These are phyloP conservation scores for Tolypocladium pustulatum DNA, from an alignment of 2,329 filamentous ascomycete species.

Conservation along the genomic window DNA sequence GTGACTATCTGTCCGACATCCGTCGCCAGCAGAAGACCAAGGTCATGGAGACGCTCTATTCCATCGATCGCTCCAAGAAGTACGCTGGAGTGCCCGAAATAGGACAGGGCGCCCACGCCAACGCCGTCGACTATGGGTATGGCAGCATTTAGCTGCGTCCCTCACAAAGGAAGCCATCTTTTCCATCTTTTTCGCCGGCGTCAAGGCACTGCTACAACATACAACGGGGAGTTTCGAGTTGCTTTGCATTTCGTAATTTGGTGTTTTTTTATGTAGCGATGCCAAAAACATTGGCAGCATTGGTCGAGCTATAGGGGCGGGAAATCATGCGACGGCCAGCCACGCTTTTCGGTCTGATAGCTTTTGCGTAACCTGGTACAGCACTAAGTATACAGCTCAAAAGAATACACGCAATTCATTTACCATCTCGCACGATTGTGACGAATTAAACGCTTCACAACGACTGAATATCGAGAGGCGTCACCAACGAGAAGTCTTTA, in stretches of 20 bases:
- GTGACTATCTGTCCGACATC: constrained; percentile 64
- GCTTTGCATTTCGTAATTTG: background rate
- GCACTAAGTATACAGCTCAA: background rate
- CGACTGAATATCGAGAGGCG: too few species aligned
- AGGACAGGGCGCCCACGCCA: constrained; percentile 4
- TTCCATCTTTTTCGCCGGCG: background rate
- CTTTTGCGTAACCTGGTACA: background rate
- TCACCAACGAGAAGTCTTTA: background rate
- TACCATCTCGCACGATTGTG: background rate
- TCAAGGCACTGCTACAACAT: background rate
- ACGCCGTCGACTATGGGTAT: background rate
- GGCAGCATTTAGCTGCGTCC: background rate
- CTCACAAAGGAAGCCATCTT: background rate
- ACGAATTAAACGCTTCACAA: background rate
- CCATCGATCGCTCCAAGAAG: constrained; percentile 6
- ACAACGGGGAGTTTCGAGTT: background rate
- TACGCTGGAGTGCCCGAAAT: constrained; percentile 11
- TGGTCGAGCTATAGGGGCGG: background rate
- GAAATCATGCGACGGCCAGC: background rate
- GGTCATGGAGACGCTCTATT: constrained; percentile 60
- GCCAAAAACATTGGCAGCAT: background rate
- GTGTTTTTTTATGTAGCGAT: background rate
- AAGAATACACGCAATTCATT: background rate
- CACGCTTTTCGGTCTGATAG: background rate
- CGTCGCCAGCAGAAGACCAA: constrained; percentile 73